These are phyloP conservation scores for Melanomma pulvis-pyrius DNA, from an alignment of 495 filamentous ascomycete genomes.

Conservation along the genomic window DNA sequence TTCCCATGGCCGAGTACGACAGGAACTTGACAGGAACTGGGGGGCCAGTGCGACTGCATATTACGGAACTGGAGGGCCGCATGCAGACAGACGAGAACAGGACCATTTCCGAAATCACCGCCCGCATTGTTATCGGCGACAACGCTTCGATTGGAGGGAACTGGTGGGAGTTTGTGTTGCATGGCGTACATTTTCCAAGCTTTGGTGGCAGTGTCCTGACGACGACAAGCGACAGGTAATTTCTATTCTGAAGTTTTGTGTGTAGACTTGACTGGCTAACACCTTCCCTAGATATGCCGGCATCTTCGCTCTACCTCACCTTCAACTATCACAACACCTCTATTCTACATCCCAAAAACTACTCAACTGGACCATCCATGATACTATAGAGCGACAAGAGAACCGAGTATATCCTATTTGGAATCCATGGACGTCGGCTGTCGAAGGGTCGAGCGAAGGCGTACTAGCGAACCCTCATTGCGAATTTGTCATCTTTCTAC, in stretches of 20 bases:
- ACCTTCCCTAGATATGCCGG: slow-evolving; percentile 63
- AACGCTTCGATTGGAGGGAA: slow-evolving; percentile 61
- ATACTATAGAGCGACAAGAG: slow-evolving; percentile 65
- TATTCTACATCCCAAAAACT: slow-evolving; percentile 69
- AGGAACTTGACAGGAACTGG: slow-evolving; percentile 39
- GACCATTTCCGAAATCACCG: slow-evolving; percentile 56
- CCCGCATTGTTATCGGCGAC: slow-evolving; percentile 70
- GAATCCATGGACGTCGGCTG: slow-evolving; percentile 65
- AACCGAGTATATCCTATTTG: slow-evolving; percentile 46
- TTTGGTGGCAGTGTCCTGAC: slow-evolving; percentile 76
- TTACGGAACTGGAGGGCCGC: slow-evolving; percentile 24
- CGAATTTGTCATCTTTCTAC: slow-evolving; percentile 85
- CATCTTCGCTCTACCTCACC: slow-evolving; percentile 84
- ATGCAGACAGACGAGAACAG: slow-evolving; percentile 22
- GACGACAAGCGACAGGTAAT: slow-evolving; percentile 82
- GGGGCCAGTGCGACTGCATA: slow-evolving; percentile 32
- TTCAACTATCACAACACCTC: slow-evolving; percentile 65
- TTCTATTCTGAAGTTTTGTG: neutral
- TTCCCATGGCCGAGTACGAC: slow-evolving; percentile 34
- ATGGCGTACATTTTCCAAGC: slow-evolving; percentile 80
- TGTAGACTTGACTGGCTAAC: neutral
- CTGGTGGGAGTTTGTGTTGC: slow-evolving; percentile 73
- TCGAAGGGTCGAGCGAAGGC: slow-evolving; percentile 59
- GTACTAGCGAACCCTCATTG: slow-evolving; percentile 70
- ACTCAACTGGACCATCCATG: slow-evolving; percentile 70